These are phyloP conservation scores for Yamagishiella unicocca DNA, from an alignment of 139 green algal genomes.

Conservation along the genomic window DNA sequence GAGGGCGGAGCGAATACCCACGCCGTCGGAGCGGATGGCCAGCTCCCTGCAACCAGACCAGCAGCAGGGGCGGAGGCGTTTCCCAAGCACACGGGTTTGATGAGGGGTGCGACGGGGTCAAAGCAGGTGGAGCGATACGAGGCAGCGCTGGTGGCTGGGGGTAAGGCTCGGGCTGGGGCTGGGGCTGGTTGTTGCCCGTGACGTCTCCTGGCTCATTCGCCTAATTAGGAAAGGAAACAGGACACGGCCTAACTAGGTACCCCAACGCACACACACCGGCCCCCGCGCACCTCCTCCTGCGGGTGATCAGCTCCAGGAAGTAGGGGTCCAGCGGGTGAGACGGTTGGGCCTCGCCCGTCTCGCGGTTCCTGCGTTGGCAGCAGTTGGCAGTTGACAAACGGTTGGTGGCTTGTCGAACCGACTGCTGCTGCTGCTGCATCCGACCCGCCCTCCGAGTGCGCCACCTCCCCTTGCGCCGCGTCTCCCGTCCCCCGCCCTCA, in stretches of 20 bases:
- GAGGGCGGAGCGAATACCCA: constrained; percentile 37
- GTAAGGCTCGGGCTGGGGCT: too few relatives aligned
- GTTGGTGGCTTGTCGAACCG: too few relatives aligned
- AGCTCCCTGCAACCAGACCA: constrained; percentile 50
- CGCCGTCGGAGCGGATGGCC: constrained; percentile 9
- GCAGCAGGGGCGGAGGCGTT: too few relatives aligned
- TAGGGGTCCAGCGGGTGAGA: constrained; percentile 79
- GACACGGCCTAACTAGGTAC: too few relatives aligned
- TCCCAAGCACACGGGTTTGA: too few relatives aligned
- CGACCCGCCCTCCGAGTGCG: neutral
- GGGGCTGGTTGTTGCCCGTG: too few relatives aligned
- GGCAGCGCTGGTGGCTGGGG: too few relatives aligned
- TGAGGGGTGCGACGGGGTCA: too few relatives aligned
- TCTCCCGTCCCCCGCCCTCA: neutral
- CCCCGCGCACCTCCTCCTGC: constrained; percentile 2
- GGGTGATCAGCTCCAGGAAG: constrained; percentile 72
- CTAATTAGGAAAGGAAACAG: too few relatives aligned
- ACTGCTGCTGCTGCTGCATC: too few relatives aligned
- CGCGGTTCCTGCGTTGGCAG: constrained; percentile 53
- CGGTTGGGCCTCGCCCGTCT: constrained; percentile 56
- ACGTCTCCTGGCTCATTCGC: too few relatives aligned
- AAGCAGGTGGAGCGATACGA: too few relatives aligned
- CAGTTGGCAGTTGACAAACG: neutral
- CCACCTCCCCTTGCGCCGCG: neutral
- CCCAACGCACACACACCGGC: neutral